These are phyloP conservation scores for Echinosophora koreensis DNA, from an alignment of 306 rosid species.

Conservation along the genomic window DNA sequence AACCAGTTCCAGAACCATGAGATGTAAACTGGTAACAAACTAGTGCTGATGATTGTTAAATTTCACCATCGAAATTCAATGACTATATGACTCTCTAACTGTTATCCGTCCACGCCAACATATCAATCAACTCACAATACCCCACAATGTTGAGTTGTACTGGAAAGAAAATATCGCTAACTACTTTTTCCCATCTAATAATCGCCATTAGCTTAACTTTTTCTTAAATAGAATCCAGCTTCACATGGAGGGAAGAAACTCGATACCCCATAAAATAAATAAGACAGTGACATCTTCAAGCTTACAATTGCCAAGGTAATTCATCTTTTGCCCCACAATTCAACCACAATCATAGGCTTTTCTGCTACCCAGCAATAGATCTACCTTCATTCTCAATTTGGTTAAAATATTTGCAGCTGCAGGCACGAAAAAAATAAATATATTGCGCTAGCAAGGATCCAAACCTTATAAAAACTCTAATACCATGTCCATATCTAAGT, in stretches of 20 bases:
- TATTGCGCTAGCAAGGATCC: too few species aligned
- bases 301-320: constrained; percentile 35
- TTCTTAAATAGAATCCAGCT: constrained; percentile 7
- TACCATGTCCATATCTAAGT: too few species aligned
- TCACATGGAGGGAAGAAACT: constrained; percentile 43
- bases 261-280: constrained; percentile 14
- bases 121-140: constrained; percentile 52
- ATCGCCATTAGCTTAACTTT: constrained; percentile 25
- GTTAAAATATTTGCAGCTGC: not conserved
- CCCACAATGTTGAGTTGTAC: constrained; percentile 45
- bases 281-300: constrained; percentile 44
- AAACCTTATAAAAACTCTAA: too few species aligned
- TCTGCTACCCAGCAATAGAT: not conserved
- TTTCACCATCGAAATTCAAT: constrained; percentile 37
- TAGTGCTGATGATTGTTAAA: constrained; percentile 22
- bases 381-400: not conserved
- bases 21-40: constrained; percentile 42
- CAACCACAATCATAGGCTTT: constrained; percentile 41
- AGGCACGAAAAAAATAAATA: too few species aligned
- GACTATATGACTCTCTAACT: constrained; percentile 48
- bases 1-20: constrained; percentile 16
- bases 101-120: constrained; percentile 32
- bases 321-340: constrained; percentile 17
- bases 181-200: constrained; percentile 28
- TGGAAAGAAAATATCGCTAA: constrained; percentile 40